Conservation (phyloP, 2,329 filamentous ascomycete genomes). For the Neurospora sp. region DNA sequence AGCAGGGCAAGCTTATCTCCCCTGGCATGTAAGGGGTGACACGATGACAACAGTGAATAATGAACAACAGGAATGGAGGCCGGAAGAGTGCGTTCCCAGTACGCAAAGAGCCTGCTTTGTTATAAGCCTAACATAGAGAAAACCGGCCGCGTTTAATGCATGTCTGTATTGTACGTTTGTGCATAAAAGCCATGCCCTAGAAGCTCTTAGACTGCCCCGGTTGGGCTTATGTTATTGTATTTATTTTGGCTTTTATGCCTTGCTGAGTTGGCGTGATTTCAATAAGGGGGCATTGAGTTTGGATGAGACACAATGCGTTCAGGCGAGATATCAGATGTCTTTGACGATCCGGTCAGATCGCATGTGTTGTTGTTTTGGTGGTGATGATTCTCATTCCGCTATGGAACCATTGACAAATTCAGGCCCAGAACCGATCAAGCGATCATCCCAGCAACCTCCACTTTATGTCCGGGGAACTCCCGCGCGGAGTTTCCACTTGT, state of each 20-base stretch:
- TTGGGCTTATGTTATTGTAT: slow-evolving; percentile 1
- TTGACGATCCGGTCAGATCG: background rate
- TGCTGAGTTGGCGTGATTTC: background rate
- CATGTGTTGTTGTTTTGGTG: background rate
- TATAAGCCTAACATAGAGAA: background rate
- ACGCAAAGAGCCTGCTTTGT: background rate
- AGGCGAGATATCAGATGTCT: background rate
- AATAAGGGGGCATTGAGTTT: background rate
- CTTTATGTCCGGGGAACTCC: background rate
- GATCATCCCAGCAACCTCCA: background rate
- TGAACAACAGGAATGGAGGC: background rate
- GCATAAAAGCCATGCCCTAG: background rate
- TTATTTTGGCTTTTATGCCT: slow-evolving; percentile 4
- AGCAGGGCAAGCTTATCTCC: slow-evolving; percentile 74
- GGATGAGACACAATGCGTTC: background rate
- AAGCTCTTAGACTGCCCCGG: background rate
- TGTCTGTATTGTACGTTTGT: slow-evolving; percentile 4
- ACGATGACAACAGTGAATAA: background rate
- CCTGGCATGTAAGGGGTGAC: slow-evolving; percentile 67
- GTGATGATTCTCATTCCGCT: background rate
- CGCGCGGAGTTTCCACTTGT: background rate
- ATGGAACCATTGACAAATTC: background rate
- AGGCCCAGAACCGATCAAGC: background rate
- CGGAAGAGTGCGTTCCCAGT: background rate
- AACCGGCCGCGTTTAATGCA: background rate